Base-by-base conservation (phyloP, 371 early-diverging fungal species). In the Mortierella sp. region DNA sequence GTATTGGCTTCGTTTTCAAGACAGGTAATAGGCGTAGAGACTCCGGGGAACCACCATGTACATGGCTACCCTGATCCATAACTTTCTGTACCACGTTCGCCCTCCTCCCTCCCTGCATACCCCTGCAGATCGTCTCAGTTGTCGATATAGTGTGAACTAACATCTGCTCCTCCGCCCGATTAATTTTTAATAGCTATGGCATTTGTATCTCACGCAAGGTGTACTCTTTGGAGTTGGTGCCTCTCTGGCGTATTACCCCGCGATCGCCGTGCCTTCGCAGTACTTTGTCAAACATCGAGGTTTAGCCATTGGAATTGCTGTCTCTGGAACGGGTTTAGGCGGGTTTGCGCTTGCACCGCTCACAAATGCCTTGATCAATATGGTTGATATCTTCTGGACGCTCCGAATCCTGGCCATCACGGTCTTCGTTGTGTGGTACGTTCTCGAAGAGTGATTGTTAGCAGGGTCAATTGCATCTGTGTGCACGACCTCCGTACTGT, bases 191-290 rank as follows among this genome's bases (percentile, higher is more conserved):
- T 34, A 34, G 34, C 34, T 83, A 7, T 91, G 91, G 91, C 90
- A 91, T 27, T 59, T 91, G 31, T 83, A 86, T 34, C 54, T 93
- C 3, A 85, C 91, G 1, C 92, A 92, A 72, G 93, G 92, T 16
- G 57, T 93, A 3, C 43, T 91, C 14, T 89, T 90, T 72, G 88
- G 88, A 0, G 21, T 84, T 0, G 92, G 92, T 23, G 88, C 87
- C 1, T 84, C 90, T 3, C 53, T 93, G 21, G 72, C 80, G 4
- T 89, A 84, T 64, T 81, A 86, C 26, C 86, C 90, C 0, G 80
- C 83, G 0, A 76, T 88, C 24, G 66, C 78, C 23, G 74, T 87
- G 7, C 83, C 87, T 0, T 59, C 84, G 0, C 86, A 88, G 55
- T 91, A 88, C 88, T 91, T 90, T 58, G 53, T 60, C 39, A 82